A percentile compares a stretch with the other conserved stretches of the same genome.
phyloP scores from a whole-genome alignment of 306 rosid species.

The Canavalia gladiata region DNA sequence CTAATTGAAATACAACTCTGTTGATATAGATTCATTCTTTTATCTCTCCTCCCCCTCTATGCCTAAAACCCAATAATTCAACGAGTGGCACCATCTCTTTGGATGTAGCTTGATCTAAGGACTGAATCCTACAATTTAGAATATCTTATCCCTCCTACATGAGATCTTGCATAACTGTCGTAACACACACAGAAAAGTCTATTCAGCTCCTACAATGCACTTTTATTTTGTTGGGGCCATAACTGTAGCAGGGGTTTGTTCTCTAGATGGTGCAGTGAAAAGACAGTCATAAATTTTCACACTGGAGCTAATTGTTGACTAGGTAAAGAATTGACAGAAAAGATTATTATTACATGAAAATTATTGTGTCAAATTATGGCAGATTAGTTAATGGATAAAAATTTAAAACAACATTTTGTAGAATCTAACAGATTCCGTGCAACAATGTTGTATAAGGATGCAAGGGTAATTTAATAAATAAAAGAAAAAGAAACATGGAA shows the following conservation, averaged over 20 bases:
- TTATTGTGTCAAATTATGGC: not conserved
- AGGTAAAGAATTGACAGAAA: not conserved
- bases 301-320: conserved; percentile 13
- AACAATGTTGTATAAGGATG: conserved; percentile 21
- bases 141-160: not conserved
- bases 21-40: too few relatives aligned
- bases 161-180: not conserved
- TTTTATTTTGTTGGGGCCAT: not conserved
- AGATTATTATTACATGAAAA: conserved; percentile 38
- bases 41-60: too few relatives aligned
- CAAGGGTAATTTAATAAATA: conserved; percentile 13
- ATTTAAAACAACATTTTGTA: not conserved
- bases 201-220: not conserved
- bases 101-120: not conserved
- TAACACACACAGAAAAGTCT: not conserved
- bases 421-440: conserved; percentile 32
- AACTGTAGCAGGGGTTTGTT: not conserved
- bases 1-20: too few relatives aligned
- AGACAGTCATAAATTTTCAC: not conserved
- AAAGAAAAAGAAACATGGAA: not conserved
- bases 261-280: not conserved
- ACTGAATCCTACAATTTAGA: not conserved
- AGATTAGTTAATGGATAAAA: not conserved
- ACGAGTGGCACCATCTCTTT: not conserved
- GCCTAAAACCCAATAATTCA: too few relatives aligned